A percentile compares a stretch with the other conserved stretches of the same genome.
Conservation (phyloP, 2,329 filamentous ascomycete species). For the Verticillium zaregamsianum region DNA sequence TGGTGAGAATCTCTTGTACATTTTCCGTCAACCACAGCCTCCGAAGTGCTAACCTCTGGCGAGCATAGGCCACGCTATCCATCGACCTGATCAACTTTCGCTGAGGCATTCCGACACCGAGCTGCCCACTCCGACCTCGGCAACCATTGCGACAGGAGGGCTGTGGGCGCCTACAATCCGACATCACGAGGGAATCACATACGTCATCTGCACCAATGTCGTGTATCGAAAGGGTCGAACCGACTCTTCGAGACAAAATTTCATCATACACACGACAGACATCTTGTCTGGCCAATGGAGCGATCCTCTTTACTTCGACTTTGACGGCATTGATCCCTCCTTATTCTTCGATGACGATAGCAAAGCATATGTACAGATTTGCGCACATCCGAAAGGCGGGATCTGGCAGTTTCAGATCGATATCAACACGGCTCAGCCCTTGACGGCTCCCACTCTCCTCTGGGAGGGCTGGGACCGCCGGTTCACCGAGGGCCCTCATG, state of each 20-base stretch:
- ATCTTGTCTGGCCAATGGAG: constrained; percentile 18
- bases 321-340: constrained; percentile 41
- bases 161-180: constrained; percentile 3
- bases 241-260: constrained; percentile 11
- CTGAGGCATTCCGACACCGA: not conserved
- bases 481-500: constrained; percentile 31
- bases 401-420: constrained; percentile 15
- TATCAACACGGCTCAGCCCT: not conserved
- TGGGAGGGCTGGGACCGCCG: constrained; percentile 3
- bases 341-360: constrained; percentile 38
- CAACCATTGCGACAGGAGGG: not conserved
- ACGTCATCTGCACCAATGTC: constrained; percentile 19
- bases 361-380: constrained; percentile 23
- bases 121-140: not conserved
- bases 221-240: not conserved
- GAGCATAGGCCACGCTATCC: not conserved
- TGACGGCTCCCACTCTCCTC: not conserved
- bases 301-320: constrained; percentile 28
- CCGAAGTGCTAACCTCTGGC: no score
- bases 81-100: not conserved
- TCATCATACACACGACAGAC: constrained; percentile 15
- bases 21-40: no score
- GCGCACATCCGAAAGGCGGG: constrained; percentile 9
- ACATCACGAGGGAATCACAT: constrained; percentile 15
- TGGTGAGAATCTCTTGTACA: not conserved